A percentile compares a stretch with the other conserved stretches of the same genome.
Evolutionary conservation across 2,329 filamentous ascomycete genomes (phyloP).

Genomic region (Didymella exigua): DNA sequence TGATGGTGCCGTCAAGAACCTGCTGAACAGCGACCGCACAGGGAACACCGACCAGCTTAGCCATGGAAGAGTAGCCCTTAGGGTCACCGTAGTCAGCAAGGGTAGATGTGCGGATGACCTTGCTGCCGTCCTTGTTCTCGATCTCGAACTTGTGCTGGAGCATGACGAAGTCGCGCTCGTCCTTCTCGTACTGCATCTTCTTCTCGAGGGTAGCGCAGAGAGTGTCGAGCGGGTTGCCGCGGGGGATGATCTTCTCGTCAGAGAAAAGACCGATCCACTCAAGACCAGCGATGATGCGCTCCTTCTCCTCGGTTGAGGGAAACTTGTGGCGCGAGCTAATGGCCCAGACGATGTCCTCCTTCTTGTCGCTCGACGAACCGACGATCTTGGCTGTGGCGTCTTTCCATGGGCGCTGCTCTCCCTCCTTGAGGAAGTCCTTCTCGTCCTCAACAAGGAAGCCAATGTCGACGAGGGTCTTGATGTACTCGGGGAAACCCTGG

Average conservation of each 20-base stretch:
- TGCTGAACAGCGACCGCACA: conserved; percentile 76
- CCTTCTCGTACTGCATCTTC: conserved; percentile 87
- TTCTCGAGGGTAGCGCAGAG: conserved; percentile 85
- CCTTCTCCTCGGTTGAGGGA: conserved; percentile 68
- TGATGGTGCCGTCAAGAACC: conserved; percentile 76
- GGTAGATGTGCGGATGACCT: conserved; percentile 79
- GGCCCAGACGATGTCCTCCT: conserved; percentile 73
- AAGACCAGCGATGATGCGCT: conserved; percentile 72
- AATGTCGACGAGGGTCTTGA: conserved; percentile 84
- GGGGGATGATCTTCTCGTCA: conserved; percentile 69
- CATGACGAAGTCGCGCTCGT: conserved; percentile 82
- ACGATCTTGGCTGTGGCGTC: conserved; percentile 82
- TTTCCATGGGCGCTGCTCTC: conserved; percentile 74
- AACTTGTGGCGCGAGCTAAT: conserved; percentile 80
- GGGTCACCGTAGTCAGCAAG: conserved; percentile 82
- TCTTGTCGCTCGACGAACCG: conserved; percentile 67
- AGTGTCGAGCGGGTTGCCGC: conserved; percentile 85
- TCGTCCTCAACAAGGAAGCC: conserved; percentile 81
- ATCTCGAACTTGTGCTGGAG: conserved; percentile 85
- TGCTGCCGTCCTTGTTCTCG: conserved; percentile 77
- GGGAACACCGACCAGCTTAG: conserved; percentile 77
- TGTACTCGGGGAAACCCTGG: conserved; percentile 87
- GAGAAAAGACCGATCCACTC: conserved; percentile 75
- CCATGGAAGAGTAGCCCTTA: conserved; percentile 82
- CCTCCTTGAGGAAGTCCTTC: conserved; percentile 65